These are phyloP conservation scores for Skeletonema marinoi DNA, from an alignment of 108 stramenopile species.

Conservation along the genomic window DNA sequence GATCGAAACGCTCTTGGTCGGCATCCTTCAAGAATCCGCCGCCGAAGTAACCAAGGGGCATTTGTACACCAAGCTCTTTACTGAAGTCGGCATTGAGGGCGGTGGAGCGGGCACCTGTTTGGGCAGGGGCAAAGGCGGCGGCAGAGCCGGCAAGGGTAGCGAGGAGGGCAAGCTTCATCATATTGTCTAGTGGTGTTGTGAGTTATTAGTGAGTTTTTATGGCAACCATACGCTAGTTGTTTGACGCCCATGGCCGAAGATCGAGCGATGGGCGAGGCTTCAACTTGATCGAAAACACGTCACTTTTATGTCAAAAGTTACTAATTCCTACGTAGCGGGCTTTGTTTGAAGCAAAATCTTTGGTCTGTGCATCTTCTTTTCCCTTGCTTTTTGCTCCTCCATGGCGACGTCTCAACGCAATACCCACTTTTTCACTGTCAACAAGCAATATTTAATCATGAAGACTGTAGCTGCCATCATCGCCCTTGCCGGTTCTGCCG, in stretches of 20 bases:
- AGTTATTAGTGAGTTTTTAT: background rate
- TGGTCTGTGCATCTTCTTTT: background rate
- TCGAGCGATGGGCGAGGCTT: background rate
- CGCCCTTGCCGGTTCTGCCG: conserved; percentile 43
- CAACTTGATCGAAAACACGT: background rate
- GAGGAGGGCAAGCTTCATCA: conserved; percentile 80
- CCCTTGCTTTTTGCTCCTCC: conserved; percentile 25
- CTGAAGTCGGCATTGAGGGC: conserved; percentile 54
- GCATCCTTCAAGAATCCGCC: conserved; percentile 57
- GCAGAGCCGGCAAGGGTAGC: conserved; percentile 78
- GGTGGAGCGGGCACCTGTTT: conserved; percentile 7
- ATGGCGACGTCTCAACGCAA: conserved; percentile 60
- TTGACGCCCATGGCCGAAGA: background rate
- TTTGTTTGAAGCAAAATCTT: background rate
- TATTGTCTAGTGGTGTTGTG: conserved; percentile 1
- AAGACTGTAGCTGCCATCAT: conserved; percentile 39
- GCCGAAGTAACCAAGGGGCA: conserved; percentile 84
- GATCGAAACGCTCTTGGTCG: conserved; percentile 66
- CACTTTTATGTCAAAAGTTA: background rate
- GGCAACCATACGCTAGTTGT: background rate
- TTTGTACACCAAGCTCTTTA: conserved; percentile 73
- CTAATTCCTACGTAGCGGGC: background rate
- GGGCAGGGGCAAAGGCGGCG: conserved; percentile 78
- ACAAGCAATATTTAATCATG: conserved; percentile 17
- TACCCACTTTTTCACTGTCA: conserved; percentile 20